Base-by-base conservation (phyloP, 176 grass and related monocot genomes). In the Aegilops longissima region DNA sequence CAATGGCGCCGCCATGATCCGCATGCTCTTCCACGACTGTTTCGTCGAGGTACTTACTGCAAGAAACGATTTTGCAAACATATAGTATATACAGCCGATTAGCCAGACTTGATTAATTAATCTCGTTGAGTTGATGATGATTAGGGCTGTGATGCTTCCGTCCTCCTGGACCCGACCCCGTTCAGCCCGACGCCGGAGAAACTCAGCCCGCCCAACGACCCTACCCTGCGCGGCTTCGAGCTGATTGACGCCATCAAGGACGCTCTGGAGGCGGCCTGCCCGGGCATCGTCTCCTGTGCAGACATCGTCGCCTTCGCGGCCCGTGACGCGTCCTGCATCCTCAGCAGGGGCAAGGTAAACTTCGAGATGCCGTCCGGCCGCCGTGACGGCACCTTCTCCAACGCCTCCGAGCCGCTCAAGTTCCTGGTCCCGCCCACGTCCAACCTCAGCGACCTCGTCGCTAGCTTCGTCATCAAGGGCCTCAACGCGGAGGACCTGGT, bases 11-110 rank as follows among this genome's bases (percentile, higher is more conserved):
- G 82, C 56, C 78, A 58, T 86, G 70, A 80, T 93, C 73, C 73
- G 92, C 6, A 73, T 93, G 86, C 76, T 73, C 52, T 93, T 94
- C 89, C 92, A 94, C 17, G 92, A 94, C 77, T 52, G 49, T 52
- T 52, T 52, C 5, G 14, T 52, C 49, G 14, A 52, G 49, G 49
- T 52, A 17, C 49, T 0, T n/a, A n/a, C n/a, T n/a, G n/a, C n/a
- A n/a, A n/a, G n/a, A n/a, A 10, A 42, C 39, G 0, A 44, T 12
- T 44, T 30, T 5, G 4, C 30, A n/a, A n/a, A n/a, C n/a, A n/a
- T n/a, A n/a, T 27, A 27, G 1, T 1, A 1, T 27, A 27, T 1
- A 27, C 1, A 27, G 25, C 25, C 1, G 25, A 27, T 27, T 27
- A 27, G 25, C 1, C 25, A 27, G 25, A 27, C 25, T 27, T 1